A percentile compares a stretch with the other conserved stretches of the same genome.
Evolutionary conservation across 768 basidiomycete species (phyloP).

Genomic region (Porphyrellus cyaneotinctus): DNA sequence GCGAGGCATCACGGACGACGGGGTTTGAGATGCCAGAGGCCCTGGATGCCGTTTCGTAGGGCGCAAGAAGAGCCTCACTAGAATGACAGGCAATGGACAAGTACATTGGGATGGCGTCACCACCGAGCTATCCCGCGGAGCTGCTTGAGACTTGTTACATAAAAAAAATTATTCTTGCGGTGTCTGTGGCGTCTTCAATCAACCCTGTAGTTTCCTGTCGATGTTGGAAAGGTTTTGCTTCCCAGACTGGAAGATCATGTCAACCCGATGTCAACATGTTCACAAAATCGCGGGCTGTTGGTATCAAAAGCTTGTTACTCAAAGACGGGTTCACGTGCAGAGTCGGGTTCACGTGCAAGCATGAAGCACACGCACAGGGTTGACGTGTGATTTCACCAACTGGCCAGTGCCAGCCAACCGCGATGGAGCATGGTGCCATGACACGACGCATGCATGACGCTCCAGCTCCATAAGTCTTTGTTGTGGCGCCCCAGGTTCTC

Average conservation of each 20-base stretch:
- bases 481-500: conserved; percentile 22
- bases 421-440: background rate
- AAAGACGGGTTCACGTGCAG: conserved; percentile 9
- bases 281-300: conserved; percentile 4
- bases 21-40: conserved; percentile 35
- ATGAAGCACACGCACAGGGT: conserved; percentile 10
- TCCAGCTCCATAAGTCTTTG: background rate
- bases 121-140: conserved; percentile 16
- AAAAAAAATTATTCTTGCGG: conserved; percentile 3
- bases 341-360: conserved; percentile 7
- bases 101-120: conserved; percentile 14
- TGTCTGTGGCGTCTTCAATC: conserved; percentile 14
- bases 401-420: too few species aligned
- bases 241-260: conserved; percentile 1
- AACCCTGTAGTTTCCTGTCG: conserved; percentile 2
- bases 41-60: conserved; percentile 29
- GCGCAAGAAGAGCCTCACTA: background rate
- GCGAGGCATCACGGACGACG: conserved; percentile 57
- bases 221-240: conserved; percentile 1
- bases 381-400: conserved; percentile 1
- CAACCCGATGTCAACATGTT: background rate
- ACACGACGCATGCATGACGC: background rate
- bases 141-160: conserved; percentile 16
- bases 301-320: conserved; percentile 23
- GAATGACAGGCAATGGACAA: background rate